Evolutionary conservation across 2,329 filamentous ascomycete species (phyloP), one percentile per base, ranked within the genome.

Genomic region (Bipolaris sorokiniana): DNA sequence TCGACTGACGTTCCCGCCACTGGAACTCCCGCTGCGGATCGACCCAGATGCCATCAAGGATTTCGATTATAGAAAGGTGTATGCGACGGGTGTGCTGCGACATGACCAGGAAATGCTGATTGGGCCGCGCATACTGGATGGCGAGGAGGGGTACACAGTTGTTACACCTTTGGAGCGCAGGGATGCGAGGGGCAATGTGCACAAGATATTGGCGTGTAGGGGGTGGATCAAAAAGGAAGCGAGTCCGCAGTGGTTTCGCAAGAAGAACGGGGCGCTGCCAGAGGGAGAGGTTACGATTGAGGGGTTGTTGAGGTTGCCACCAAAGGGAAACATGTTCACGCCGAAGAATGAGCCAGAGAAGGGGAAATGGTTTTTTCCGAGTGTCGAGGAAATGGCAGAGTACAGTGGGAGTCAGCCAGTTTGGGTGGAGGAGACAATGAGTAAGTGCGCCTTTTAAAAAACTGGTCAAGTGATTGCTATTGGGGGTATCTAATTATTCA

Each of bases 321-420:
- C 91, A 86, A 95, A 96, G 84, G 96, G 94, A 83, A 99, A 99
- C 76, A 90, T 93, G 85, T 99, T 99, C 76, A 99, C 95, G 54
- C 95, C 95, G 0, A 88, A 90, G 0, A 99, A 99, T 69, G 82
- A 86, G 66, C 94, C 94, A 0, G 88, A 93, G 66, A 87, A 88
- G 72, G 86, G 89, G 57, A 88, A 92, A 76, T 99, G 96, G 75
- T 97, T 97, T 79, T 99, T 99, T 72, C 94, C 95, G 0, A 94
- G 97, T 77, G 91, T 99, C 22, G 78, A 84, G 68, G 87, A 97
- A 82, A 99, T 99, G 95, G 95, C 95, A 1, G 82, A 81, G 59
- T 78, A 92, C 74, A 88, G 88, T 22, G 91, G 90, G 1, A 93
- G 90, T 69, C 92, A 97, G 78, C 83, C 92, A 0, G 90, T 99